These are phyloP conservation scores for Plasmodium vivax DNA, from an alignment of 169 alveolate species.

Conservation along the genomic window DNA sequence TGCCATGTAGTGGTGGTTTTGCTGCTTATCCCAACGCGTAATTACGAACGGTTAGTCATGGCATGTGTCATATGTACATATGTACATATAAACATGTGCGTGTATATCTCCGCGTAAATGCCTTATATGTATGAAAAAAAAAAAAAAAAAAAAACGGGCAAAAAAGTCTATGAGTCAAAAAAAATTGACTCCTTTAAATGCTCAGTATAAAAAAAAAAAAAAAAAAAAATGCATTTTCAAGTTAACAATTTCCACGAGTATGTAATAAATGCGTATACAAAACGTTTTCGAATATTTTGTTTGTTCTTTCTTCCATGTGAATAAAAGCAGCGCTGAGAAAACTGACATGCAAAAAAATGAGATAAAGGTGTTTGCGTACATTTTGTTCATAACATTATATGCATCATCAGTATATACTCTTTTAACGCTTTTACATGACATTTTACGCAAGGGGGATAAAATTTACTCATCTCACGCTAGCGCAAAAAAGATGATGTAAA, in stretches of 20 bases:
- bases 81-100: not conserved
- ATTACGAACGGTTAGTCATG: not conserved
- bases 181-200: not conserved
- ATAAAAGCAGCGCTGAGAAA: slow-evolving; percentile 4
- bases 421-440: not conserved
- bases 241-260: not conserved
- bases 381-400: not conserved
- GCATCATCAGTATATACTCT: not conserved
- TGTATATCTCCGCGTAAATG: not conserved
- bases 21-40: not conserved
- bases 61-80: not conserved
- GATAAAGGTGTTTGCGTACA: not conserved
- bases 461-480: not conserved
- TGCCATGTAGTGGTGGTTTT: not conserved
- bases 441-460: not conserved
- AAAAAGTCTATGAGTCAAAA: not conserved
- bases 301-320: not conserved
- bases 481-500: not conserved
- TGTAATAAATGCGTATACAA: not conserved
- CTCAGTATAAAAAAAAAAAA: not conserved
- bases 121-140: not conserved
- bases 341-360: not conserved
- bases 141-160: not conserved
- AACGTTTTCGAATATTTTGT: not conserved
- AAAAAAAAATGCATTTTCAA: not conserved